Percentiles rank a stretch among this genome's conserved stretches.
phyloP scores from a whole-genome alignment of 23 red algal species.

The Gracilaria domingensis region DNA sequence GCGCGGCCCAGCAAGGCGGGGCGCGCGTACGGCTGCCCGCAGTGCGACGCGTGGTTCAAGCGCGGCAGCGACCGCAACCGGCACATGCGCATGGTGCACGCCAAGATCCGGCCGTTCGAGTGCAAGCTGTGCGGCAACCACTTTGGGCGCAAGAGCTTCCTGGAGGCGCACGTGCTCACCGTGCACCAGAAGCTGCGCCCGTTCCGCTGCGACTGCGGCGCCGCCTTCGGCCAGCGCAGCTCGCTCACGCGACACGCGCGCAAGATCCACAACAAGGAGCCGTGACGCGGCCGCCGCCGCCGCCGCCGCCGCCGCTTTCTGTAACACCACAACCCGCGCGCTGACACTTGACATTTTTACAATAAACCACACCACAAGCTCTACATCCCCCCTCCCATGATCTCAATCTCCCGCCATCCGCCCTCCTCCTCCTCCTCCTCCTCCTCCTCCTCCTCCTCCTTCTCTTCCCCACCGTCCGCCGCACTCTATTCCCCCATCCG shows the following conservation, averaged over 20 bases:
- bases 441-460: not conserved
- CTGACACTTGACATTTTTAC: conserved; percentile 3
- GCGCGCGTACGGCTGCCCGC: conserved; percentile 78
- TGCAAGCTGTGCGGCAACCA: conserved; percentile 73
- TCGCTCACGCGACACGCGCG: conserved; percentile 67
- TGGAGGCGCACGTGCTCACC: conserved; percentile 72
- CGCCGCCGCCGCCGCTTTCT: not conserved
- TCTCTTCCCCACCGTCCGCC: not conserved
- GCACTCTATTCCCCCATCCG: too few relatives aligned
- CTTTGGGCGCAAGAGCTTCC: conserved; percentile 67
- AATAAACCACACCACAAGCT: too few relatives aligned
- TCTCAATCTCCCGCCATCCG: not conserved
- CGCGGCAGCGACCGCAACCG: conserved; percentile 62
- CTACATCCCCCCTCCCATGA: not conserved
- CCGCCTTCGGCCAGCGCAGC: conserved; percentile 75
- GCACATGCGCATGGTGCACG: conserved; percentile 83
- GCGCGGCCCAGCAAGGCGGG: not conserved
- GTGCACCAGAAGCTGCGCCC: conserved; percentile 73
- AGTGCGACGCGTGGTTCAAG: conserved; percentile 72
- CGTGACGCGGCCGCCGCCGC: not conserved
- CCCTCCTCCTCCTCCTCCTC: not conserved
- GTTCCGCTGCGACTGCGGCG: conserved; percentile 72
- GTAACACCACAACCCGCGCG: not conserved
- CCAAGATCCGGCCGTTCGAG: conserved; percentile 75
- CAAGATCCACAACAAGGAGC: conserved; percentile 67